Evolutionary conservation across 2,329 filamentous ascomycete genomes (phyloP), one percentile per base, ranked within the genome.

Genomic region (Bipolaris gigantea): DNA sequence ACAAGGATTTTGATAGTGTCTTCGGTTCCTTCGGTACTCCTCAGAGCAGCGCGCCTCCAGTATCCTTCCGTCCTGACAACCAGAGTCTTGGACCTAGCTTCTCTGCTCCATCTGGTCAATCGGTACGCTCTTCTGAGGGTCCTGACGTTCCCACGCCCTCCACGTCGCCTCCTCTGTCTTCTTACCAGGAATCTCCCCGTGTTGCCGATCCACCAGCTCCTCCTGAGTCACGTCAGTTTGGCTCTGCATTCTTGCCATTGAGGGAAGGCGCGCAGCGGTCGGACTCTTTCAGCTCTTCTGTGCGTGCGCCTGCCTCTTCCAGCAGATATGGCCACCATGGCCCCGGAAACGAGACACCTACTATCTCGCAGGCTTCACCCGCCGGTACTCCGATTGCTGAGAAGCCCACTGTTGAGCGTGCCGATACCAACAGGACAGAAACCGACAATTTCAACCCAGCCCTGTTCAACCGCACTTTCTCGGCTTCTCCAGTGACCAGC

Each of bases 161-260:
- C 71, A 84, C 78, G 50, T 89, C 81, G 73, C 83, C 89, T 71
- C 76, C 87, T 75, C 74, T 80, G 11, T 80, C 80, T 34, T 79
- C 73, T 34, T 78, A 80, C 53, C 77, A 80, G 53, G 79, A 80
- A 41, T 79, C 82, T 25, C 85, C 86, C 10, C 75, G 82, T 52
- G 78, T 79, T 38, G 76, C 76, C 45, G 85, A 89, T 39, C 79
- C 80, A 18, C 84, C 87, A 34, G 80, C 88, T 27, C 86, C 88
- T 19, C 83, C 89, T 13, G 86, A 89, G 71, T 89, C 89, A 19
- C 83, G 87, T 55, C 91, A 95, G 71, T 86, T 93, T 58, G 91
- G 83, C 53, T 89, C 91, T 5, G 87, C 84, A 67, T 88, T 89
- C 71, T 77, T 93, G 43, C 89, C 90, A 5, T 85, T 96, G 63